Percentiles rank a stretch among this genome's conserved stretches.
Conservation (phyloP, 108 stramenopile species). For the Craspedostauros australis region DNA sequence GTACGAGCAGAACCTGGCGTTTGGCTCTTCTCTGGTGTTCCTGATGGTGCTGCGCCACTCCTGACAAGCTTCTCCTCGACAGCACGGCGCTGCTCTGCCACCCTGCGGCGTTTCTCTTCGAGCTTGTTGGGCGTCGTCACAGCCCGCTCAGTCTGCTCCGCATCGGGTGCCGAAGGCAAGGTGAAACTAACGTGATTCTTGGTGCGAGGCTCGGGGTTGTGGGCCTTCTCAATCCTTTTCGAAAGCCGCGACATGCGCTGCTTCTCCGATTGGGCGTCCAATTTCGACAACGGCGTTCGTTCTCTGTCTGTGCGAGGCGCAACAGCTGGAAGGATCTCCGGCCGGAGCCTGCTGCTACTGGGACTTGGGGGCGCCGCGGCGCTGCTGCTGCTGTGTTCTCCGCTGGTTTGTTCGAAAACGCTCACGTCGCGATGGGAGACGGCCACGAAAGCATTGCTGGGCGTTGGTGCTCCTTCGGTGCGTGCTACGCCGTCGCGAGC, state of each 20-base stretch:
- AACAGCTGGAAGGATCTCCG: not conserved
- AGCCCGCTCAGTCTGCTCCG: too few relatives aligned
- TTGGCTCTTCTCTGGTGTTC: not conserved
- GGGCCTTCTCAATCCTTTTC: too few relatives aligned
- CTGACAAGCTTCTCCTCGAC: not conserved
- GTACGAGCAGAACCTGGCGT: too few relatives aligned
- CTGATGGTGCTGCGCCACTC: not conserved
- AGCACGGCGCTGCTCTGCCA: not conserved
- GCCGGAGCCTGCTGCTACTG: not conserved
- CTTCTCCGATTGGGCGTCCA: not conserved
- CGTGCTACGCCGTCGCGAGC: not conserved
- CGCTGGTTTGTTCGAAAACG: not conserved
- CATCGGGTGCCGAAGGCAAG: too few relatives aligned
- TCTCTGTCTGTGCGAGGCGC: not conserved
- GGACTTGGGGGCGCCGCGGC: not conserved
- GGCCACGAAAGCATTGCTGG: not conserved
- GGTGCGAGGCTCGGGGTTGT: not conserved
- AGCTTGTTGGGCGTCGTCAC: not conserved
- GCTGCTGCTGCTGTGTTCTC: not conserved
- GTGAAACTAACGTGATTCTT: not conserved
- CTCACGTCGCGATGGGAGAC: not conserved
- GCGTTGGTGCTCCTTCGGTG: not conserved
- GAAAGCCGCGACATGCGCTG: too few relatives aligned
- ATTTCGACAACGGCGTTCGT: not conserved
- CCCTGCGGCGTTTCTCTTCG: constrained; percentile 19